Evolutionary conservation across 495 filamentous ascomycete genomes (phyloP).

Genomic region (Xanthoparmelia taractica): DNA sequence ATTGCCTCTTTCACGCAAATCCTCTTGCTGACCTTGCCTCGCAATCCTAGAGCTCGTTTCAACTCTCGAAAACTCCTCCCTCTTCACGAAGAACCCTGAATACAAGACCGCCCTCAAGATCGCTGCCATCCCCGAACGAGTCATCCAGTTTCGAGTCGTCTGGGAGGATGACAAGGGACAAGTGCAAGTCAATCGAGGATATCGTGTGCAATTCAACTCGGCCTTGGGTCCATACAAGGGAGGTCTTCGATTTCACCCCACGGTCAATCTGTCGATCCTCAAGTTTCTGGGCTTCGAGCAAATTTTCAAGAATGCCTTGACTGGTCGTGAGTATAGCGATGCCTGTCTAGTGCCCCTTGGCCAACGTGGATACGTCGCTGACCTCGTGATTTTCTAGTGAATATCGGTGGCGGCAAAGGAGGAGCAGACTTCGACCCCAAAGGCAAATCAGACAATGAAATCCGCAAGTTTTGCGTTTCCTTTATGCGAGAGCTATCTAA

Average conservation of each 20-base stretch:
- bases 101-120: conserved; percentile 85
- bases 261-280: conserved; percentile 93
- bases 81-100: conserved; percentile 90
- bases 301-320: conserved; percentile 99
- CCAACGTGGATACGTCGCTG: conserved; percentile 18
- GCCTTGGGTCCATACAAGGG: conserved; percentile 98
- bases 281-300: conserved; percentile 99
- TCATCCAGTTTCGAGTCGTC: conserved; percentile 94
- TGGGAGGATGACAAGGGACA: conserved; percentile 92
- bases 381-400: conserved; percentile 46
- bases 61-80: conserved; percentile 84
- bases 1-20: not conserved
- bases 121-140: conserved; percentile 84
- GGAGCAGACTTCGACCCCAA: conserved; percentile 99
- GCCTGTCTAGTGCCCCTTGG: too few relatives aligned
- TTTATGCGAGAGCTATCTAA: conserved; percentile 94
- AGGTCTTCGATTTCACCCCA: conserved; percentile 89
- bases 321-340: conserved; percentile 61
- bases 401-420: conserved; percentile 97
- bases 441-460: conserved; percentile 95
- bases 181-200: conserved; percentile 91
- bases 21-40: conserved; percentile 1
- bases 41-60: conserved; percentile 69
- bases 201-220: conserved; percentile 98
- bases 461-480: conserved; percentile 90